A percentile compares a stretch with the other conserved stretches of the same genome.
These are phyloP conservation scores for Blastobotrys elegans DNA, from an alignment of 1,139 yeast genomes.

Conservation along the genomic window DNA sequence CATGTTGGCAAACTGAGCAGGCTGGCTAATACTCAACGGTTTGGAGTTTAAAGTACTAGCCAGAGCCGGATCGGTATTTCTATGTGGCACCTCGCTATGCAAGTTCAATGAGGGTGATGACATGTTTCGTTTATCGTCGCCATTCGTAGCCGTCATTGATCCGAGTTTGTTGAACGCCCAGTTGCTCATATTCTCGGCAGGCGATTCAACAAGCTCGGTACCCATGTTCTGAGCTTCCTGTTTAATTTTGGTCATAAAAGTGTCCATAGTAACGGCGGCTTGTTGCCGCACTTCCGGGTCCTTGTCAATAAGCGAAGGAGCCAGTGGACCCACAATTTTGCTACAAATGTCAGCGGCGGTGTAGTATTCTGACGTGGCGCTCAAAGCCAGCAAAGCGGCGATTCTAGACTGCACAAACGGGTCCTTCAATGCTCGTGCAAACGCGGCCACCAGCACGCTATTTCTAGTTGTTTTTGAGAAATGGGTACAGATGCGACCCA, in stretches of 20 bases:
- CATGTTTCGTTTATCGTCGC: neutral
- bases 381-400: conserved; percentile 74
- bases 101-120: neutral
- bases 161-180: conserved; percentile 5
- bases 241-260: conserved; percentile 61
- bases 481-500: conserved; percentile 63
- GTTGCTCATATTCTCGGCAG: neutral
- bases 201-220: conserved; percentile 12
- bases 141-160: neutral
- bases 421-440: conserved; percentile 77
- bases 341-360: conserved; percentile 73
- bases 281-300: conserved; percentile 64
- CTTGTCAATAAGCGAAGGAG: conserved; percentile 75
- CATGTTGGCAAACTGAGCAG: neutral
- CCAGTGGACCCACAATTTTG: conserved; percentile 78
- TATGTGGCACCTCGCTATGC: neutral
- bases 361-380: conserved; percentile 58
- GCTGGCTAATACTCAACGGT: neutral
- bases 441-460: conserved; percentile 78
- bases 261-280: conserved; percentile 62
- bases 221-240: conserved; percentile 44
- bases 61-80: no score
- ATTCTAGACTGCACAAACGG: conserved; percentile 71
- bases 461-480: conserved; percentile 44
- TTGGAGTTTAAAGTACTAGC: no score